Percentiles rank a stretch among this genome's conserved stretches.
Evolutionary conservation across 208 protist genomes (phyloP).

Genomic region (Leishmania lainsoni): DNA sequence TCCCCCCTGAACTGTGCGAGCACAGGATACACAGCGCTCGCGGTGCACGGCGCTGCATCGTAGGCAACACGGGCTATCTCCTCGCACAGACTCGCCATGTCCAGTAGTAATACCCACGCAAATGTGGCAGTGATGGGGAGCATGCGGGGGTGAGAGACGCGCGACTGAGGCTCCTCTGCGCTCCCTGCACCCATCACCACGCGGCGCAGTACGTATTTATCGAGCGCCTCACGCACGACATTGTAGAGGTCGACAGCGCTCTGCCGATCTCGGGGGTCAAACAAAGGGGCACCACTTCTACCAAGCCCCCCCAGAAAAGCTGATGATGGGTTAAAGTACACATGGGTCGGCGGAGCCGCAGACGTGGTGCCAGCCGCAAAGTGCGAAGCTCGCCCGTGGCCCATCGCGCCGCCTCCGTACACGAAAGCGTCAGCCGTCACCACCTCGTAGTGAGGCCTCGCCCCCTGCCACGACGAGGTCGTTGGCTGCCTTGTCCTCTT

Average conservation of each 20-base stretch:
- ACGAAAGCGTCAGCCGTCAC: constrained; percentile 55
- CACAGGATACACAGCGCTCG: constrained; percentile 35
- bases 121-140: constrained; percentile 48
- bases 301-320: not conserved
- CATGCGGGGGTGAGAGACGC: not conserved
- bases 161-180: not conserved
- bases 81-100: constrained; percentile 63
- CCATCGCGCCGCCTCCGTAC: not conserved
- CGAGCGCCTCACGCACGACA: constrained; percentile 47
- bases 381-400: not conserved
- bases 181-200: constrained; percentile 30
- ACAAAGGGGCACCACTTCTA: constrained; percentile 24
- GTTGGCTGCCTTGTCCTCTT: not conserved
- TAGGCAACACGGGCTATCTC: constrained; percentile 49
- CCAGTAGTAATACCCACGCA: constrained; percentile 71
- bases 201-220: constrained; percentile 73
- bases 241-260: constrained; percentile 53
- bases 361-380: not conserved
- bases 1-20: constrained; percentile 73
- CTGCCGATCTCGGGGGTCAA: constrained; percentile 34
- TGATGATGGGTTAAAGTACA: constrained; percentile 6
- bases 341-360: not conserved
- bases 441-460: constrained; percentile 39
- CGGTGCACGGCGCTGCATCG: constrained; percentile 10
- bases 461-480: constrained; percentile 1